Percentiles rank a stretch among this genome's conserved stretches.
Conservation (phyloP, 441 rosid species). For the Euphorbia celastroides region DNA sequence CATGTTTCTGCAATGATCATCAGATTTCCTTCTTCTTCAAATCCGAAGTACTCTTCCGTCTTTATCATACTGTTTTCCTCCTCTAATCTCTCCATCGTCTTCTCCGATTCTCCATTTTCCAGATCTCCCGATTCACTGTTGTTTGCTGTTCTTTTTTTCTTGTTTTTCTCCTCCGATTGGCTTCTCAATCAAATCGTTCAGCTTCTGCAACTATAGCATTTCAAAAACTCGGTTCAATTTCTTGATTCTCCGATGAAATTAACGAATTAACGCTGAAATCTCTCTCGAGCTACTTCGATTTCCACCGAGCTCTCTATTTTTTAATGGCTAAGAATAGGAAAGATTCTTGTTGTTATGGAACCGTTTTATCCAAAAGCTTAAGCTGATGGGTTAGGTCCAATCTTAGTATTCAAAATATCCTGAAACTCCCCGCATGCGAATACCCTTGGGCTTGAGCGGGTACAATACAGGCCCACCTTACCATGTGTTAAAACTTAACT, state of each 20-base stretch:
- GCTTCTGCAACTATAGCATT: slow-evolving; percentile 49
- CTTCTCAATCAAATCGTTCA: slow-evolving; percentile 33
- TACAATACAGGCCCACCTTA: too few species aligned
- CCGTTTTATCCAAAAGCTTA: too few species aligned
- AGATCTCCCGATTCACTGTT: slow-evolving; percentile 44
- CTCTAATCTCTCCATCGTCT: slow-evolving; percentile 32
- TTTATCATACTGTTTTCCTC: slow-evolving; percentile 41
- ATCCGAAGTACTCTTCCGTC: slow-evolving; percentile 51
- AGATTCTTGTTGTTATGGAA: too few species aligned
- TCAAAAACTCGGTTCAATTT: neutral
- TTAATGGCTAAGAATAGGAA: too few species aligned
- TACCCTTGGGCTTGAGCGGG: too few species aligned
- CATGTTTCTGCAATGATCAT: slow-evolving; percentile 51
- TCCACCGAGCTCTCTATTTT: too few species aligned
- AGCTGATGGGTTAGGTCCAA: too few species aligned
- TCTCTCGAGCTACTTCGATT: slow-evolving; percentile 66
- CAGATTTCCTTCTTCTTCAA: slow-evolving; percentile 49
- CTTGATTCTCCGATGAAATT: neutral
- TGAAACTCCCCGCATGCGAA: too few species aligned
- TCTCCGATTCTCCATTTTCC: slow-evolving; percentile 35
- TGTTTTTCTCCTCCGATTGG: slow-evolving; percentile 29
- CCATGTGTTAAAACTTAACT: too few species aligned
- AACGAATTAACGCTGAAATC: slow-evolving; percentile 34
- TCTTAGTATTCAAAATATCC: too few species aligned
- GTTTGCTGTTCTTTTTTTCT: slow-evolving; percentile 22